Evolutionary conservation across 768 basidiomycete genomes (phyloP).

Genomic region (Leccinellum luteum): DNA sequence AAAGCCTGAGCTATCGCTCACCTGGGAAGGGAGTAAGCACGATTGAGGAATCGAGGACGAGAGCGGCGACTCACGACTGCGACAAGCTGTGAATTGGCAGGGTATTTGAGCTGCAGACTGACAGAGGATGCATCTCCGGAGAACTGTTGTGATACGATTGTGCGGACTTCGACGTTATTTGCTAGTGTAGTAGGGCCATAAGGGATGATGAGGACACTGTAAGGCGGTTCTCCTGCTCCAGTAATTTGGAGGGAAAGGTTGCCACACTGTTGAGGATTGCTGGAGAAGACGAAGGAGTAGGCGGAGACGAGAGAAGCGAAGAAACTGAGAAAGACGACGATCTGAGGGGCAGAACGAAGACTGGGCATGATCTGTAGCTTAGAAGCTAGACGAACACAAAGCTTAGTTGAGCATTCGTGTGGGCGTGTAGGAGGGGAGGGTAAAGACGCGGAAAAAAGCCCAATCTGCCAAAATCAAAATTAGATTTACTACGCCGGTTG

Average conservation of each 20-base stretch:
- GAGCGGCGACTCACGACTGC: constrained; percentile 58
- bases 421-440: not conserved
- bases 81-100: constrained; percentile 68
- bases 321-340: constrained; percentile 14
- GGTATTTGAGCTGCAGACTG: constrained; percentile 61
- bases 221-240: constrained; percentile 66
- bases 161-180: constrained; percentile 62
- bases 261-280: constrained; percentile 61
- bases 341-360: not conserved
- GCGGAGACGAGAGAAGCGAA: constrained; percentile 33
- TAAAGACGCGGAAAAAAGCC: not conserved
- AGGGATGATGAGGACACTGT: constrained; percentile 64
- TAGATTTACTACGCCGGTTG: not conserved
- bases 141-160: constrained; percentile 56
- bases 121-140: constrained; percentile 36
- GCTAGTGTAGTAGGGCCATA: constrained; percentile 60
- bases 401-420: constrained; percentile 9
- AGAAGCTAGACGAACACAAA: constrained; percentile 1
- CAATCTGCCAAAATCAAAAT: constrained; percentile 7
- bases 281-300: constrained; percentile 43
- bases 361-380: constrained; percentile 12
- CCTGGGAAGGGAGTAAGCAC: constrained; percentile 33
- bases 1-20: constrained; percentile 60
- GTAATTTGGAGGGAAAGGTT: constrained; percentile 58
- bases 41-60: not conserved